Evolutionary conservation across 2,329 filamentous ascomycete genomes (phyloP).

Genomic region (Calonectria fujianensis): DNA sequence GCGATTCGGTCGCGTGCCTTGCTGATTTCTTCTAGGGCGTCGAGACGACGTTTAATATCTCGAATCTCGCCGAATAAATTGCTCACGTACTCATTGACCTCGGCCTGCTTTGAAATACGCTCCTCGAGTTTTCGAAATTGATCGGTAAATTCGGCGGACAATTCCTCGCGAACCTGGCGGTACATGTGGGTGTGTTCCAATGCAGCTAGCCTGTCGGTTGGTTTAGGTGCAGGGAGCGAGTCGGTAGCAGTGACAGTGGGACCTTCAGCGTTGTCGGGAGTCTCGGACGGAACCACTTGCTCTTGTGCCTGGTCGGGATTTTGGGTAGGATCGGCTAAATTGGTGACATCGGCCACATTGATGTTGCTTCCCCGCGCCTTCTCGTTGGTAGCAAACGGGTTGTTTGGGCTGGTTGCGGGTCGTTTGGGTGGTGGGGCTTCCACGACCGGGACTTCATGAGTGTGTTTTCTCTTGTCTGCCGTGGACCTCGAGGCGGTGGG

Average conservation of each 20-base stretch:
- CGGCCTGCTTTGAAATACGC: background rate
- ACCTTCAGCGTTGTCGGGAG: conserved; percentile 19
- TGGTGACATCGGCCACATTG: conserved; percentile 8
- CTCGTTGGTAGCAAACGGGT: background rate
- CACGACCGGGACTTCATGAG: background rate
- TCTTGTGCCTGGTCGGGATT: background rate
- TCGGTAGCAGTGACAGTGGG: background rate
- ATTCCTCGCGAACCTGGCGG: conserved; percentile 18
- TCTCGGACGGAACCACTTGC: conserved; percentile 11
- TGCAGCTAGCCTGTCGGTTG: conserved; percentile 1
- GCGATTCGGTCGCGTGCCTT: conserved; percentile 12
- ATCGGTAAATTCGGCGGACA: conserved; percentile 2
- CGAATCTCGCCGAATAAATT: conserved; percentile 18
- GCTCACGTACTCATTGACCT: background rate
- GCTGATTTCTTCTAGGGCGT: conserved; percentile 29
- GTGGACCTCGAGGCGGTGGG: background rate
- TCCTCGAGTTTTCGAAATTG: conserved; percentile 1
- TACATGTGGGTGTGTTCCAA: conserved; percentile 7
- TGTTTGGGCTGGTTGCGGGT: background rate
- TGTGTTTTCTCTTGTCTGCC: conserved; percentile 2
- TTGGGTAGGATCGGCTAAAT: conserved; percentile 5
- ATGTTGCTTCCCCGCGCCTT: background rate
- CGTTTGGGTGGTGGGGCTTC: background rate
- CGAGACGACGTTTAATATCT: conserved; percentile 28
- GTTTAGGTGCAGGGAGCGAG: background rate